Conservation (phyloP, 1,284 basidiomycete species). For the Hypsizygus ulmarius region DNA sequence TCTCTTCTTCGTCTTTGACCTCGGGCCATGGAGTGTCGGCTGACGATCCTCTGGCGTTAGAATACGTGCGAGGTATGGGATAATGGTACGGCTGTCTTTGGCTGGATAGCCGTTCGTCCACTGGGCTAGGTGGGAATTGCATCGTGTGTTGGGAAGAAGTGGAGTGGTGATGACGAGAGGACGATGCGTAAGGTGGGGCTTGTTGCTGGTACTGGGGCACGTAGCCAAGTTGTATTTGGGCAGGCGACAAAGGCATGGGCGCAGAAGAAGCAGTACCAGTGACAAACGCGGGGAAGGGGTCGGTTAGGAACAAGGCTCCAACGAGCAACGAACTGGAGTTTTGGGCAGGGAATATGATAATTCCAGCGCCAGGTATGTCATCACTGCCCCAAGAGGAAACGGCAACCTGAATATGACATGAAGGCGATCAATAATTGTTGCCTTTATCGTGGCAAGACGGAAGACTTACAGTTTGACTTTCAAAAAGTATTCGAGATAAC, state of each 20-base stretch:
- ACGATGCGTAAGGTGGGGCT: conserved; percentile 29
- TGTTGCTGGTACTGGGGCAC: conserved; percentile 28
- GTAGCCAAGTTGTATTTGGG: conserved; percentile 27
- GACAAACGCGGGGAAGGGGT: conserved; percentile 54
- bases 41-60: conserved; percentile 20
- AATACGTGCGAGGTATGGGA: conserved; percentile 28
- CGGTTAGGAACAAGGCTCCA: conserved; percentile 53
- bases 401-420: conserved; percentile 41
- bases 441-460: conserved; percentile 2
- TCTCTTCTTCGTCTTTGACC: conserved; percentile 31
- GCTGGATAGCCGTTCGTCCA: conserved; percentile 26
- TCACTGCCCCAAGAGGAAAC: conserved; percentile 53
- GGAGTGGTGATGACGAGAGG: conserved; percentile 32
- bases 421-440: conserved; percentile 12
- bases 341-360: conserved; percentile 57
- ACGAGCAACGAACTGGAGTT: conserved; percentile 56
- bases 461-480: conserved; percentile 49
- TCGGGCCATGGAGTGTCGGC: conserved; percentile 24
- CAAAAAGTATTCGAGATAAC: conserved; percentile 48
- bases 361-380: conserved; percentile 46
- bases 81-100: conserved; percentile 33
- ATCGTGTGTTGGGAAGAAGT: conserved; percentile 31
- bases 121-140: conserved; percentile 29
- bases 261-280: conserved; percentile 26
- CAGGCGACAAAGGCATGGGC: conserved; percentile 27